Conservation (phyloP, 768 basidiomycete species). For the Cyclocybe cylindracea region DNA sequence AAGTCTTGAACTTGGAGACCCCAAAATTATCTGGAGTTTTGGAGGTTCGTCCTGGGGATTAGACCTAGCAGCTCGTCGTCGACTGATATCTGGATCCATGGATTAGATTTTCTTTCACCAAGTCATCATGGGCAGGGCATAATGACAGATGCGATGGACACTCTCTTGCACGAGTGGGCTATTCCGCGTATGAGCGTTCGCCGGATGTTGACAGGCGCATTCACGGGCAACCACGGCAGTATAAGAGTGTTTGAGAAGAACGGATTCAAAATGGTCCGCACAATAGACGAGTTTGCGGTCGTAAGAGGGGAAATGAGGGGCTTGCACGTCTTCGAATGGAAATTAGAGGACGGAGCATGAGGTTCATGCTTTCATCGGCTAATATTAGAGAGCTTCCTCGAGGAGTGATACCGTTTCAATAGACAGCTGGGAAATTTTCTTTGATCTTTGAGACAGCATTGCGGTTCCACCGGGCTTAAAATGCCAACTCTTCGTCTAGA, state of each 20-base stretch:
- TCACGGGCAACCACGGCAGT: constrained; percentile 57
- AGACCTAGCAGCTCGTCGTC: not conserved
- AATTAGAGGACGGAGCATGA: not conserved
- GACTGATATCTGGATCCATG: not conserved
- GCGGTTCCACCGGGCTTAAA: no score
- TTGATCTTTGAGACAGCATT: no score
- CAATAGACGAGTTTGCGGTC: constrained; percentile 37
- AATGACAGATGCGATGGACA: constrained; percentile 61
- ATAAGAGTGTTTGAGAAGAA: constrained; percentile 66
- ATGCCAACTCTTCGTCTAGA: no score
- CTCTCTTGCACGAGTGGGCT: constrained; percentile 56
- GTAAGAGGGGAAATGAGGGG: constrained; percentile 37
- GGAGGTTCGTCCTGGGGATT: constrained; percentile 18
- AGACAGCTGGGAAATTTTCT: no score
- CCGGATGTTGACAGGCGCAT: constrained; percentile 41
- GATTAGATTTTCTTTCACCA: constrained; percentile 24
- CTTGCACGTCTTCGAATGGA: constrained; percentile 39
- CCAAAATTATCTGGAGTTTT: constrained; percentile 42
- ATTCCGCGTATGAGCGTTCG: constrained; percentile 62
- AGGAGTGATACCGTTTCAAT: not conserved
- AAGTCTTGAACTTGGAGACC: constrained; percentile 44
- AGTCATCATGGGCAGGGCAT: constrained; percentile 40
- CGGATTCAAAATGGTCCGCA: constrained; percentile 48
- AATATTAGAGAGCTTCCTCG: not conserved
- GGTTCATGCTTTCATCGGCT: not conserved